Percentiles rank a stretch among this genome's conserved stretches.
These are phyloP conservation scores for Malassezia vespertilionis DNA, from an alignment of 1,284 basidiomycete genomes.

Conservation along the genomic window DNA sequence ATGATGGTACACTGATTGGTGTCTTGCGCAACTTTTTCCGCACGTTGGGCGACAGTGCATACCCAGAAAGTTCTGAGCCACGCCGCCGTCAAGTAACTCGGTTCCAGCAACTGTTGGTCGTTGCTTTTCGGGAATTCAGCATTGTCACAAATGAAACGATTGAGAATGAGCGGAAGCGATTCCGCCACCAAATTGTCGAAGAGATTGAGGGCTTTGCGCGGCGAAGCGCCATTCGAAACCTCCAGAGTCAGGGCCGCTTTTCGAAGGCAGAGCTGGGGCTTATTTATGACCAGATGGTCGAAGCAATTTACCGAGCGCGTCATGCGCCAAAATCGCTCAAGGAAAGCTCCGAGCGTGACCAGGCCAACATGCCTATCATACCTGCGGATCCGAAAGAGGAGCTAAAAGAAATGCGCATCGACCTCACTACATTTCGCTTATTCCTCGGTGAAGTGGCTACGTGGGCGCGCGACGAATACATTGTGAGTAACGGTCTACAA, in stretches of 20 bases:
- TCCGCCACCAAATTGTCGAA: conserved; percentile 79
- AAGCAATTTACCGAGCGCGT: conserved; percentile 41
- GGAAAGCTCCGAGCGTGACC: conserved; percentile 12
- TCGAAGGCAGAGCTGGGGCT: conserved; percentile 66
- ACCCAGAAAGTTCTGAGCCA: conserved; percentile 77
- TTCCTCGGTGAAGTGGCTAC: conserved; percentile 87
- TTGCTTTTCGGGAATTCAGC: conserved; percentile 68
- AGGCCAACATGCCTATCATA: conserved; percentile 10
- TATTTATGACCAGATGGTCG: conserved; percentile 45
- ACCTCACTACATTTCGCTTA: conserved; percentile 70
- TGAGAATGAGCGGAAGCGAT: conserved; percentile 69
- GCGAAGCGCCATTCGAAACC: conserved; percentile 80
- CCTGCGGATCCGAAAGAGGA: conserved; percentile 23
- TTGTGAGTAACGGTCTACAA: conserved; percentile 54
- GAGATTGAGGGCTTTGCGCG: conserved; percentile 93
- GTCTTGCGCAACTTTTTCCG: conserved; percentile 65
- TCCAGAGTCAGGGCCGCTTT: conserved; percentile 70
- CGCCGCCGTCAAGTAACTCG: conserved; percentile 86
- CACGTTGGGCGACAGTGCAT: conserved; percentile 84
- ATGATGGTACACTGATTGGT: conserved; percentile 89
- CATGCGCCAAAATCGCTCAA: conserved; percentile 28
- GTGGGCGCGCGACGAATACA: conserved; percentile 90
- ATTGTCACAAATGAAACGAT: conserved; percentile 93
- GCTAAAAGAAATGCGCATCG: conserved; percentile 66
- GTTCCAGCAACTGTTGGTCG: conserved; percentile 75